Evolutionary conservation across 2,329 filamentous ascomycete species (phyloP).

Genomic region (Beauveria sp.): DNA sequence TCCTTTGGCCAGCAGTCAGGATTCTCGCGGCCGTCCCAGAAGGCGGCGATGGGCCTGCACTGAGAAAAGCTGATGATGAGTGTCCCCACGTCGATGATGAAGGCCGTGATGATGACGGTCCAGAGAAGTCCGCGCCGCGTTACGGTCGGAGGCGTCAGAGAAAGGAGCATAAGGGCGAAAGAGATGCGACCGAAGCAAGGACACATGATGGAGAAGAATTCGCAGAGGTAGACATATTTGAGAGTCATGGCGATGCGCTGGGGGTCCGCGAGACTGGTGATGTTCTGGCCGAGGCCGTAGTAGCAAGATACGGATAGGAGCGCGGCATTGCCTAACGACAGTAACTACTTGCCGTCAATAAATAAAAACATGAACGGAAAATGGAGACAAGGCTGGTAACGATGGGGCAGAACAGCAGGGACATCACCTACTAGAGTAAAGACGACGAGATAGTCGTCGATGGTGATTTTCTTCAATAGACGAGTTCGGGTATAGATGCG

Average conservation of each 20-base stretch:
- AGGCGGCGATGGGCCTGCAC: background rate
- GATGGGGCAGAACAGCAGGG: background rate
- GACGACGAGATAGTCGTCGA: background rate
- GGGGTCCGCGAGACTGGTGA: background rate
- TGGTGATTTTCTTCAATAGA: background rate
- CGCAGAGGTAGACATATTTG: conserved; percentile 3
- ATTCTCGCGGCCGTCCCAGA: background rate
- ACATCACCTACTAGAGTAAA: background rate
- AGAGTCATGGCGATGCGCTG: background rate
- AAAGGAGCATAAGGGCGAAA: background rate
- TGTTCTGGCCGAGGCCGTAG: background rate
- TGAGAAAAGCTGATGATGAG: background rate
- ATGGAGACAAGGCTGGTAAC: too few relatives aligned
- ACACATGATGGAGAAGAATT: conserved; percentile 5
- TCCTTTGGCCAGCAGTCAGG: background rate
- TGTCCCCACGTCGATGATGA: background rate
- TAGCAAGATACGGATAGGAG: background rate
- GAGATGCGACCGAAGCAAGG: conserved; percentile 2
- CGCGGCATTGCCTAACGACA: background rate
- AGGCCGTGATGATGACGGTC: background rate
- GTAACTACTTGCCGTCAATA: background rate
- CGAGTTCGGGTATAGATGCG: background rate
- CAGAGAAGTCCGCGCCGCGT: background rate
- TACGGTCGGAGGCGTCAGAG: background rate
- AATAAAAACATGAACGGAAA: too few relatives aligned